A percentile compares a stretch with the other conserved stretches of the same genome.
phyloP scores from a whole-genome alignment of 2,329 filamentous ascomycete species.

The Trichophyton mentagrophytes region DNA sequence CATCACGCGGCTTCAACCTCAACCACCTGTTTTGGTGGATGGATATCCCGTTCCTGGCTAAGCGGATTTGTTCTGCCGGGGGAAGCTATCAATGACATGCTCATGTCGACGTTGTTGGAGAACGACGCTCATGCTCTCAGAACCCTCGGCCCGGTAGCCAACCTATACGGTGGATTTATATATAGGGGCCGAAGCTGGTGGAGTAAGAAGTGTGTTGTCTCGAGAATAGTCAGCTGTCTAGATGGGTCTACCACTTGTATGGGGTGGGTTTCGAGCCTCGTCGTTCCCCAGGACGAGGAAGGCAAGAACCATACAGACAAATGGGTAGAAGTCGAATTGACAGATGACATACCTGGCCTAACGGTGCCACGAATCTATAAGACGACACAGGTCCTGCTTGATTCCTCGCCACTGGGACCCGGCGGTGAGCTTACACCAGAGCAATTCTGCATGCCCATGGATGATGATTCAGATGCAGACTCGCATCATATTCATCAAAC shows the following conservation, averaged over 20 bases:
- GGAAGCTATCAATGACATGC: constrained; percentile 40
- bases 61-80: constrained; percentile 44
- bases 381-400: constrained; percentile 25
- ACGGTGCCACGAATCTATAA: constrained; percentile 34
- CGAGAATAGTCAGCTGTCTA: constrained; percentile 38
- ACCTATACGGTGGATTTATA: constrained; percentile 44
- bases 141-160: constrained; percentile 38
- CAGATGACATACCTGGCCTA: constrained; percentile 16
- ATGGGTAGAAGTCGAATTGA: constrained; percentile 39
- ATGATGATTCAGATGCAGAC: constrained; percentile 15
- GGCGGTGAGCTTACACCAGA: constrained; percentile 26
- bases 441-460: constrained; percentile 29
- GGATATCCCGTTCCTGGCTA: constrained; percentile 44
- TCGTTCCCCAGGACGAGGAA: constrained; percentile 28
- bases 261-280: constrained; percentile 40
- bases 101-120: constrained; percentile 45
- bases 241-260: constrained; percentile 38
- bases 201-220: constrained; percentile 45
- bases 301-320: constrained; percentile 25
- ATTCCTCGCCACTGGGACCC: constrained; percentile 30
- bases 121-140: constrained; percentile 40
- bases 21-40: constrained; percentile 34
- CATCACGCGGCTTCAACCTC: constrained; percentile 4
- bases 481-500: constrained; percentile 10
- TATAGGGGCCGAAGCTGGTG: constrained; percentile 41